These are phyloP conservation scores for Fusarium verticillioides DNA, from an alignment of 2,329 filamentous ascomycete species.

Conservation along the genomic window DNA sequence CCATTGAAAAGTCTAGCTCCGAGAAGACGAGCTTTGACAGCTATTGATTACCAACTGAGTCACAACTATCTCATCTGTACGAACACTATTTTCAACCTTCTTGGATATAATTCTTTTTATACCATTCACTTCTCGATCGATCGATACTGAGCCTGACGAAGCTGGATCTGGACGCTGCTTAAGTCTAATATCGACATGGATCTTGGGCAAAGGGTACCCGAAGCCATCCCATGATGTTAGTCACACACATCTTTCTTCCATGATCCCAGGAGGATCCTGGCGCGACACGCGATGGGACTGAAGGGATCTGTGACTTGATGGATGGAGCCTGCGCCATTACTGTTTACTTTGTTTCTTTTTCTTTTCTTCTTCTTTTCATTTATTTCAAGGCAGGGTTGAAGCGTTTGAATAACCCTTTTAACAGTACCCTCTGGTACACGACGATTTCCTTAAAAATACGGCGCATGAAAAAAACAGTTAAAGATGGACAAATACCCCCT, in stretches of 20 bases:
- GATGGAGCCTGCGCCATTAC: constrained; percentile 12
- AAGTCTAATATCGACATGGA: constrained; percentile 27
- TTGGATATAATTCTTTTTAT: constrained; percentile 41
- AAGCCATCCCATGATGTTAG: constrained; percentile 6
- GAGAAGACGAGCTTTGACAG: constrained; percentile 61
- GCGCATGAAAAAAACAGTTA: constrained; percentile 47
- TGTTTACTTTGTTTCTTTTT: constrained; percentile 2
- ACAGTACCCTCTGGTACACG: constrained; percentile 31
- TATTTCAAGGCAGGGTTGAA: constrained; percentile 30
- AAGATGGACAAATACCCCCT: constrained; percentile 49
- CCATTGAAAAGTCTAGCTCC: constrained; percentile 63
- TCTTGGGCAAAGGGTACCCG: constrained; percentile 10
- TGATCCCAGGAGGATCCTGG: constrained; percentile 37
- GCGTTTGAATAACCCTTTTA: constrained; percentile 36
- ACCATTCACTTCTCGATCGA: constrained; percentile 32
- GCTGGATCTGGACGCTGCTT: constrained; percentile 16
- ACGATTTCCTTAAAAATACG: constrained; percentile 42
- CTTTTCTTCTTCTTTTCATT: constrained; percentile 10
- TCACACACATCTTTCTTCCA: constrained; percentile 26
- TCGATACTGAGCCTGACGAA: constrained; percentile 27
- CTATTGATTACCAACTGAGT: constrained; percentile 41
- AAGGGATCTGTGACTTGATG: constrained; percentile 36
- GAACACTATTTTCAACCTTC: constrained; percentile 36
- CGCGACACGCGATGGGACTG: constrained; percentile 32
- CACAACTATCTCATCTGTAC: constrained; percentile 32